phyloP scores from a whole-genome alignment of 257 asterid genomes.

The Prunella vulgaris region DNA sequence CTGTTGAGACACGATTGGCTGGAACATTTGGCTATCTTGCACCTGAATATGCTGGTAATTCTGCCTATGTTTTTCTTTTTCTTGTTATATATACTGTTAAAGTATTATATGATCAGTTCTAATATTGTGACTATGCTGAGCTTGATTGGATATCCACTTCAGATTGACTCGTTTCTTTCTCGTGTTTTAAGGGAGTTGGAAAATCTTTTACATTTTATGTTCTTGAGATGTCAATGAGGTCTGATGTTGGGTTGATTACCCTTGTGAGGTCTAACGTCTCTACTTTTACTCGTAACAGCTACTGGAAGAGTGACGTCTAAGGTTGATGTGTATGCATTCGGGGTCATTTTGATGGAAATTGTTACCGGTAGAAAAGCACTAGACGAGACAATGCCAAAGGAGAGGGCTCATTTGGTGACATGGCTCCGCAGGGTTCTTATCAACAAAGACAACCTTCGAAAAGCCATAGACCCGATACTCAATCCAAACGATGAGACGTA shows the following conservation, averaged over 20 bases:
- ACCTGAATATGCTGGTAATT: constrained; percentile 87
- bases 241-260: no score
- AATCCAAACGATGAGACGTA: constrained; percentile 61
- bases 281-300: constrained; percentile 38
- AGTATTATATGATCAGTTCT: neutral
- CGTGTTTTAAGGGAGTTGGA: neutral
- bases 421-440: constrained; percentile 84
- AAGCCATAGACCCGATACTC: constrained; percentile 62
- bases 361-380: constrained; percentile 76
- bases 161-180: neutral
- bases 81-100: neutral
- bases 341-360: constrained; percentile 82
- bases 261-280: neutral
- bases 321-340: constrained; percentile 87
- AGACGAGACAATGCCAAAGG: constrained; percentile 74
- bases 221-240: neutral
- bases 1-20: constrained; percentile 85
- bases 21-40: constrained; percentile 96
- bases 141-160: neutral
- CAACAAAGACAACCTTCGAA: constrained; percentile 59
- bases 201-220: neutral
- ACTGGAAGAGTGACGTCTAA: constrained; percentile 90
- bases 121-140: neutral
- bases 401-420: constrained; percentile 73
- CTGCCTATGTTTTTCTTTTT: neutral